Evolutionary conservation across 495 filamentous ascomycete species (phyloP).

Genomic region (Penicillium herquei): DNA sequence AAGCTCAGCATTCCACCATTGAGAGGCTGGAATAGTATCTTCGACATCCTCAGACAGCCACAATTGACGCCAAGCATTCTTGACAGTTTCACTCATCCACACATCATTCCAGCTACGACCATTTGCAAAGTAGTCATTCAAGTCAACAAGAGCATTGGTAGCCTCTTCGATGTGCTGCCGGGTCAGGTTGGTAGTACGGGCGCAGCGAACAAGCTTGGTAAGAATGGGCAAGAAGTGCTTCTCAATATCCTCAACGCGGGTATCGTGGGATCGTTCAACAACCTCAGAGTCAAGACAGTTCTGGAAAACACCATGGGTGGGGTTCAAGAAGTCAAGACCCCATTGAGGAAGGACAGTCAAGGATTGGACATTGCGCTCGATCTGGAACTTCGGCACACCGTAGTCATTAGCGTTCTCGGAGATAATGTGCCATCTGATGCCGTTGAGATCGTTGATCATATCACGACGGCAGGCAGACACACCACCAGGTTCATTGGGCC

Average conservation of each 20-base stretch:
- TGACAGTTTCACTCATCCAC: conserved; percentile 3
- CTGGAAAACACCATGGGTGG: conserved; percentile 5
- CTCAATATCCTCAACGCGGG: conserved; percentile 5
- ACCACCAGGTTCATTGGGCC: conserved; percentile 4
- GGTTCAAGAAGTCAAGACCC: conserved; percentile 5
- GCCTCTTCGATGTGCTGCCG: conserved; percentile 3
- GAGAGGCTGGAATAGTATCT: background rate
- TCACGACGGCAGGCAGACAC: conserved; percentile 4
- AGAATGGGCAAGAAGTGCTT: conserved; percentile 2
- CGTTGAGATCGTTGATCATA: conserved; percentile 6
- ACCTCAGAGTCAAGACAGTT: conserved; percentile 4
- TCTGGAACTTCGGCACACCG: conserved; percentile 5
- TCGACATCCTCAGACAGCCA: conserved; percentile 5
- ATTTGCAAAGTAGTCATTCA: conserved; percentile 3
- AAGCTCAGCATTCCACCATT: conserved; percentile 3
- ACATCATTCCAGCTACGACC: conserved; percentile 6
- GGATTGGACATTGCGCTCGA: conserved; percentile 5
- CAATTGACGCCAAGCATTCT: conserved; percentile 1
- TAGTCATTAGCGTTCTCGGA: conserved; percentile 5
- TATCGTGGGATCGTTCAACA: conserved; percentile 3
- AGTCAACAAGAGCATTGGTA: conserved; percentile 6
- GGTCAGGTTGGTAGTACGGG: background rate
- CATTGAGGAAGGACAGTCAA: conserved; percentile 3
- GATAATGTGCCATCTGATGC: conserved; percentile 5
- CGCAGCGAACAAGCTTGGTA: conserved; percentile 2